phyloP scores from a whole-genome alignment of 2,329 filamentous ascomycete species.

The Ophiostoma ips region DNA sequence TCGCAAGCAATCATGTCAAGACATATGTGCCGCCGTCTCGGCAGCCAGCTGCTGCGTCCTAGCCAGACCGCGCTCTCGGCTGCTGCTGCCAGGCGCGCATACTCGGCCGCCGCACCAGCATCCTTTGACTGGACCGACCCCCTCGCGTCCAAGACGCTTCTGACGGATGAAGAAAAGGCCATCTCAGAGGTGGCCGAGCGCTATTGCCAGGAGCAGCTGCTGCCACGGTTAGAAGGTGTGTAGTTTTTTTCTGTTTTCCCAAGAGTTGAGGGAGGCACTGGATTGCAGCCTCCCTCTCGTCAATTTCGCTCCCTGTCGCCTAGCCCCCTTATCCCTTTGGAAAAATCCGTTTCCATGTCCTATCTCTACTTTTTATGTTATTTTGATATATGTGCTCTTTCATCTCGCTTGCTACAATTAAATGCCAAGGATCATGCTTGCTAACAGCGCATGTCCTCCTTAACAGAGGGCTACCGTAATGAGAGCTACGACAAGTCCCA shows the following conservation, averaged over 20 bases:
- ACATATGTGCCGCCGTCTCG: constrained; percentile 8
- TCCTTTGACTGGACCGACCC: constrained; percentile 88
- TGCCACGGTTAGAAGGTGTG: constrained; percentile 74
- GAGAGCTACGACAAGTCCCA: constrained; percentile 72
- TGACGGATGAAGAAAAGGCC: constrained; percentile 82
- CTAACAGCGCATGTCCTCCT: background rate
- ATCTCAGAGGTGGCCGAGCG: constrained; percentile 82
- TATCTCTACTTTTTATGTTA: background rate
- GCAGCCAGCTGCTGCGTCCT: constrained; percentile 9
- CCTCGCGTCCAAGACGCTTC: constrained; percentile 55
- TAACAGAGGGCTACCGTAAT: constrained; percentile 43
- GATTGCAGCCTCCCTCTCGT: constrained; percentile 1
- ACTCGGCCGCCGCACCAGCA: constrained; percentile 5
- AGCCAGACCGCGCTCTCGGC: background rate
- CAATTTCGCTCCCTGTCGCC: constrained; percentile 3
- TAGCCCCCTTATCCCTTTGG: background rate
- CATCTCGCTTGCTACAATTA: background rate
- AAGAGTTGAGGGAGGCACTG: too few relatives aligned
- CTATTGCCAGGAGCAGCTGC: constrained; percentile 83
- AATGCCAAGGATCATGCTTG: too few relatives aligned
- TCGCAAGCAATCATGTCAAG: constrained; percentile 10
- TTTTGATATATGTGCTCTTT: background rate
- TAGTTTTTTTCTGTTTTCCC: background rate
- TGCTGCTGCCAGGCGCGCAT: constrained; percentile 7
- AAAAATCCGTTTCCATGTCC: background rate